Evolutionary conservation across 2,329 filamentous ascomycete species (phyloP), one percentile per base, ranked within the genome.

Genomic region (Colletotrichum orbiculare): DNA sequence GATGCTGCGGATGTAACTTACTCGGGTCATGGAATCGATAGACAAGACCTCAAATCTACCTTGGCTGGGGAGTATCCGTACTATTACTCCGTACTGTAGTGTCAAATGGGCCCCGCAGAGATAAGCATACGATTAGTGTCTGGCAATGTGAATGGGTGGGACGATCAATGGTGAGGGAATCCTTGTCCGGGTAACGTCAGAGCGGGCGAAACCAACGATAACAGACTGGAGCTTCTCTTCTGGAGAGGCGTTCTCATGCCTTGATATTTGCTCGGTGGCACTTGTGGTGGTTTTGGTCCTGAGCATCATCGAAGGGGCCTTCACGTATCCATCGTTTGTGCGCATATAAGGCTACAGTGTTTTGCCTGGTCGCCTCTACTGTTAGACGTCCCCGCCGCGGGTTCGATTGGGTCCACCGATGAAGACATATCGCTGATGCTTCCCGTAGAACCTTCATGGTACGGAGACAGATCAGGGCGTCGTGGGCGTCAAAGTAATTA

Each of bases 161-260:
- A 52, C 55, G 43, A 64, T 60, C 61, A 60, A 35, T 50, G 46
- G 57, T 54, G 57, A 25, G 62, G 41, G 35, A 55, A 55, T 33
- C 57, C 57, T 47, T 54, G 62, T 42, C 45, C 39, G 43, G 33
- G 50, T 39, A 54, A 50, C 56, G 56, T 60, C 61, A 60, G 56
- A 37, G 34, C 56, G 61, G 46, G 8, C 62, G 50, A 61, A 55
- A 52, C 62, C 57, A 35, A 65, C 57, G 62, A 65, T 61, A 65
- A 65, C 62, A 57, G 57, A 55, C 38, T 10, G 12, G 33, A 33
- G 6, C 17, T 38, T 45, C 2, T 49, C 38, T 33, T 46, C 43
- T 46, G 43, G 43, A 17, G 43, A 15, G 25, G 43, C 17, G 43
- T 43, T 6, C 17, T 17, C 17, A 38, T 13, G 49, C n/a, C 10